Conservation (phyloP, 495 filamentous ascomycete genomes). For the Durotheca rogersii region DNA sequence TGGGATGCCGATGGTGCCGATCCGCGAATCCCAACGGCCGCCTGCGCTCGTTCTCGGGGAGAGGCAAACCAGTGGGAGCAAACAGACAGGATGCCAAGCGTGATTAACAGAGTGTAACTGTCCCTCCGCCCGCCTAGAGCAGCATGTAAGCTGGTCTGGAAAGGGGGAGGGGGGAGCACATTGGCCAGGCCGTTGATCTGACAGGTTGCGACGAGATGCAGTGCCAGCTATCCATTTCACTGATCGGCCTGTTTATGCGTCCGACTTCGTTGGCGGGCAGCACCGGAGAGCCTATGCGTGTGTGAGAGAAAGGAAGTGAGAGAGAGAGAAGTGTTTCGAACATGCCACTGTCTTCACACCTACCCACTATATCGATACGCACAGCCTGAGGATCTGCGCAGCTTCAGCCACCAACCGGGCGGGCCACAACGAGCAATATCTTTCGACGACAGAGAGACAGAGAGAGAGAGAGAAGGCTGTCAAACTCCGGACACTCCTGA, state of each 20-base stretch:
- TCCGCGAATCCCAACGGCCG: slow-evolving; percentile 17
- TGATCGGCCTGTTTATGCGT: slow-evolving; percentile 3
- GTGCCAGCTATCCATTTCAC: slow-evolving; percentile 10
- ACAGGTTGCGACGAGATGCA: slow-evolving; percentile 23
- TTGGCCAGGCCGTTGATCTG: slow-evolving; percentile 27
- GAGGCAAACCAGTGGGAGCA: slow-evolving; percentile 1
- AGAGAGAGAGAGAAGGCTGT: no score
- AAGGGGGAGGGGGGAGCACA: no score
- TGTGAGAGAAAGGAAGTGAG: no score
- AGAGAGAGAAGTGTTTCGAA: no score
- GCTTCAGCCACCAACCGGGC: slow-evolving; percentile 31
- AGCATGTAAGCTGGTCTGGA: slow-evolving; percentile 24
- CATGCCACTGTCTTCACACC: no score
- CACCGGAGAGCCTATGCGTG: slow-evolving; percentile 15
- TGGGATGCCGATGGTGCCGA: slow-evolving; percentile 26
- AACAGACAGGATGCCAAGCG: not conserved
- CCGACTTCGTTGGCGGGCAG: slow-evolving; percentile 14
- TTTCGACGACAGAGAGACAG: slow-evolving; percentile 26
- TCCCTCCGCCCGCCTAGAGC: slow-evolving; percentile 22
- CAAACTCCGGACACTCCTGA: no score
- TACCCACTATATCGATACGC: slow-evolving; percentile 35
- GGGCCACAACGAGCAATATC: slow-evolving; percentile 28
- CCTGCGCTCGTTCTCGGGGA: slow-evolving; percentile 9
- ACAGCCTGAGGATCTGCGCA: slow-evolving; percentile 27
- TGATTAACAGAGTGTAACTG: slow-evolving; percentile 10